A percentile compares a stretch with the other conserved stretches of the same genome.
phyloP scores from a whole-genome alignment of 139 green algal species.

The Volvox africanus region DNA sequence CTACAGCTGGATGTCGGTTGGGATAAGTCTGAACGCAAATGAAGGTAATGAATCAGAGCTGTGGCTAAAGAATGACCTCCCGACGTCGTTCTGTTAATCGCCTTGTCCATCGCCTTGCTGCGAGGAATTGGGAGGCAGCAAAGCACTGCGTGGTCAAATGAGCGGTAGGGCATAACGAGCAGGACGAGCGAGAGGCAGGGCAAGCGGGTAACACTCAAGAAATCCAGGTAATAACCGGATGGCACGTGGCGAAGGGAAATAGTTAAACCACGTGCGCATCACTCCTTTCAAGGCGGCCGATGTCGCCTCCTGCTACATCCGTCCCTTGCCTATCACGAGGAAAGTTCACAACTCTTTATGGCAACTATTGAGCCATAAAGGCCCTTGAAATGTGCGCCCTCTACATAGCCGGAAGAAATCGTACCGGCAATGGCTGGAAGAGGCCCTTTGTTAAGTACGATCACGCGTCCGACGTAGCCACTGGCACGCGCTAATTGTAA shows the following conservation, averaged over 20 bases:
- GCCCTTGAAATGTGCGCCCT: neutral
- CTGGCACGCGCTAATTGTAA: too few species aligned
- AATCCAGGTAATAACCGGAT: conserved; percentile 86
- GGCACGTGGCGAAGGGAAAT: conserved; percentile 63
- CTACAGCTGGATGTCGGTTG: too few species aligned
- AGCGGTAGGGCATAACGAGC: neutral
- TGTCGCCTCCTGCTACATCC: too few species aligned
- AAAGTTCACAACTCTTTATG: conserved; percentile 62
- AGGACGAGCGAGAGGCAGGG: neutral
- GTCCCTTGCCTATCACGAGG: conserved; percentile 63
- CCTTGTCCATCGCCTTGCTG: neutral
- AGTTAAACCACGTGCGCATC: conserved; percentile 52
- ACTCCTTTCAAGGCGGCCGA: conserved; percentile 72
- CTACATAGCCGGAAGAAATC: neutral
- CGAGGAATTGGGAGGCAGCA: neutral
- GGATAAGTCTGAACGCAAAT: too few species aligned
- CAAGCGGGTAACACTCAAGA: conserved; percentile 43
- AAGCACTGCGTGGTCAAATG: too few species aligned
- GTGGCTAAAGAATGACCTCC: neutral
- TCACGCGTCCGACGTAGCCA: too few species aligned
- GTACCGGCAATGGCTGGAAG: too few species aligned
- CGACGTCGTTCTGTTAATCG: neutral
- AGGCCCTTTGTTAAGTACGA: too few species aligned
- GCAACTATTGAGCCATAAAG: conserved; percentile 22
- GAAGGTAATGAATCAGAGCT: too few species aligned